Evolutionary conservation across 2,329 filamentous ascomycete species (phyloP), one percentile per base, ranked within the genome.

Genomic region (Colletotrichum melonis): DNA sequence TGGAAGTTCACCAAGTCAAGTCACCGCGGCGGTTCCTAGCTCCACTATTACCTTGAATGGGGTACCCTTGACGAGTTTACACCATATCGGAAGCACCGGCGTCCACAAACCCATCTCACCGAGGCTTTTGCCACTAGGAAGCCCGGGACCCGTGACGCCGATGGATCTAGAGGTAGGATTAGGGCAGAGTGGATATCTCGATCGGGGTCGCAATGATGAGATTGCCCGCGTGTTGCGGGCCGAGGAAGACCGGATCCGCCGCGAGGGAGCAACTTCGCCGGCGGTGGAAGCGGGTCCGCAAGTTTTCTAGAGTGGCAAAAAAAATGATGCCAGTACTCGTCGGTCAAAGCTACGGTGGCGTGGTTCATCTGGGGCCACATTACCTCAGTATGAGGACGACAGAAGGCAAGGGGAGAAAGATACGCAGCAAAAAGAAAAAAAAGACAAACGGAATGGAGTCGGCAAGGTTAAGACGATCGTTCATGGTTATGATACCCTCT

Each of bases 141-240:
- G 89, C 71, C 89, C 89, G 0, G 89, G 89, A 0, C 89, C 89
- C 0, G 89, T 92, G 16, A 92, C 90, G 1, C 90, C 90, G 1
- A 90, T 92, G 85, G 88, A 90, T 22, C 79, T 92, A 52, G 86
- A 84, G 24, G 78, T 82, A 0, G 78, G 38, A 19, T 7, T 42
- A 19, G 38, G 80, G 16, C 80, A 80, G 11, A 80, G 80, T 52
- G 83, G 83, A 35, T 85, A 88, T 49, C 78, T 86, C 42, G 80
- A 79, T 35, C 79, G 76, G 32, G 78, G 77, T 14, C 78, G 79
- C 14, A 63, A 74, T 68, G n/a, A 79, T 79, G 55, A 78, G 28
- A 73, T 73, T n/a, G 74, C 38, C 16, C 67, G 74, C 5, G 63
- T 65, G 5, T 16, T 75, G 46, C 67, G 77, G 67, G 77, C 78